A percentile compares a stretch with the other conserved stretches of the same genome.
phyloP scores from a whole-genome alignment of 192 early-diverging fungal species.

The Funneliformis geosporum region DNA sequence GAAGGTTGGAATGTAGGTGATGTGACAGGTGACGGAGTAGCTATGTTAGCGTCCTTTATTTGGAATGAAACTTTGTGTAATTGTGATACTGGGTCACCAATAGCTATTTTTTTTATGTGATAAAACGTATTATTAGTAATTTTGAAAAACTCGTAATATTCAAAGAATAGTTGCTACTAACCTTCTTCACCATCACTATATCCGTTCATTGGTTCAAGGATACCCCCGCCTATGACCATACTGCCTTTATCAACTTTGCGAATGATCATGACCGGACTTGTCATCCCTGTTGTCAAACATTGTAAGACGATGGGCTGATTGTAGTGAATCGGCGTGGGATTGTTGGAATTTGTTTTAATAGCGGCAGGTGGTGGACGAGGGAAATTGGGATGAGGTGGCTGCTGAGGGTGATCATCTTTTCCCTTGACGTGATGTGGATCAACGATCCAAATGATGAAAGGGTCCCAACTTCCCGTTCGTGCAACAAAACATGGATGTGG shows the following conservation, averaged over 20 bases:
- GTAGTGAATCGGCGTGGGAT: constrained; percentile 76
- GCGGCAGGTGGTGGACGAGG: constrained; percentile 79
- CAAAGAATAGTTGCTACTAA: neutral
- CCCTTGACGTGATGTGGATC: constrained; percentile 59
- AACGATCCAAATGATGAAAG: constrained; percentile 84
- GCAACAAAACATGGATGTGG: constrained; percentile 73
- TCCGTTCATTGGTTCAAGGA: constrained; percentile 29
- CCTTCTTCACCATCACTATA: constrained; percentile 39
- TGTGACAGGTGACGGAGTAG: constrained; percentile 14
- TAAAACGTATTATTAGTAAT: constrained; percentile 11
- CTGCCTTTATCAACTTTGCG: constrained; percentile 85
- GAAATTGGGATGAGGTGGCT: constrained; percentile 53
- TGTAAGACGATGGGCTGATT: constrained; percentile 88
- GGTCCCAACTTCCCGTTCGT: constrained; percentile 80
- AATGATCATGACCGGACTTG: constrained; percentile 78
- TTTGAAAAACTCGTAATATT: neutral
- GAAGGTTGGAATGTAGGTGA: constrained; percentile 31
- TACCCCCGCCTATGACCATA: constrained; percentile 70
- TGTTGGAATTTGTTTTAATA: constrained; percentile 59
- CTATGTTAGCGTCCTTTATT: constrained; percentile 51
- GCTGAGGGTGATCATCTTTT: constrained; percentile 54
- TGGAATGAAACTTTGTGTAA: constrained; percentile 91
- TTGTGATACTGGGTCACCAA: constrained; percentile 86
- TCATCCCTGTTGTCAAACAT: constrained; percentile 84
- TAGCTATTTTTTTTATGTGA: constrained; percentile 45